Evolutionary conservation across 768 basidiomycete species (phyloP).

Genomic region (Auriscalpium orientale): DNA sequence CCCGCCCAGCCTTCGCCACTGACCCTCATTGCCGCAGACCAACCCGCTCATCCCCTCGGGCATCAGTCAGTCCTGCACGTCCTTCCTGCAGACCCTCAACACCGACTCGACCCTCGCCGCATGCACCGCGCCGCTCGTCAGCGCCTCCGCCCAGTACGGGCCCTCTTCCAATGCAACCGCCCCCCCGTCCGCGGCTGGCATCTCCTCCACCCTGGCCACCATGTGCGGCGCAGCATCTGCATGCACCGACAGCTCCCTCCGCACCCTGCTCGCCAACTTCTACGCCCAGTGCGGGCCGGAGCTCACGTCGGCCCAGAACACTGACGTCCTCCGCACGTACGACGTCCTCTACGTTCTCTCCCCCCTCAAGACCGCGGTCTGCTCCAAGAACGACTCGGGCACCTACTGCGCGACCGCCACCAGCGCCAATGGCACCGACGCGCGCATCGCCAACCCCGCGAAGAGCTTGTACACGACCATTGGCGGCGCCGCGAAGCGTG

Average conservation of each 20-base stretch:
- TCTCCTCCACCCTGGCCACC: constrained; percentile 42
- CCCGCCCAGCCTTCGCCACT: constrained; percentile 6
- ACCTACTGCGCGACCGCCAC: constrained; percentile 57
- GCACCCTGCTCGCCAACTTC: constrained; percentile 59
- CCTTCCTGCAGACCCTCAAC: constrained; percentile 61
- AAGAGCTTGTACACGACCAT: constrained; percentile 12
- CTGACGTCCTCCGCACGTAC: constrained; percentile 56
- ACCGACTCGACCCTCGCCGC: constrained; percentile 42
- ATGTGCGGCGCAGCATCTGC: constrained; percentile 44
- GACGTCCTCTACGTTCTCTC: constrained; percentile 69
- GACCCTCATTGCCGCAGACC: constrained; percentile 14
- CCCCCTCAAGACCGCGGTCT: constrained; percentile 63
- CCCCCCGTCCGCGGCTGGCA: constrained; percentile 29
- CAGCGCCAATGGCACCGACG: constrained; percentile 10
- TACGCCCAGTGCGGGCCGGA: constrained; percentile 64
- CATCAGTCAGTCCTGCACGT: constrained; percentile 46
- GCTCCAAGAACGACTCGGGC: constrained; percentile 65
- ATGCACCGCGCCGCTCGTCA: constrained; percentile 59
- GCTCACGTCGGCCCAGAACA: constrained; percentile 44
- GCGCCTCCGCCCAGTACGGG: constrained; percentile 48
- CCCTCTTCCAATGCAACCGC: constrained; percentile 34
- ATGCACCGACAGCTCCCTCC: constrained; percentile 55
- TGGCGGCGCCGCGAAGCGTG: constrained; percentile 20
- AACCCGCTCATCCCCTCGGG: constrained; percentile 61
- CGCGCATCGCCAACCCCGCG: constrained; percentile 13